Conservation (phyloP, 805 yeast genomes). For the Lipomyces anomalus region DNA sequence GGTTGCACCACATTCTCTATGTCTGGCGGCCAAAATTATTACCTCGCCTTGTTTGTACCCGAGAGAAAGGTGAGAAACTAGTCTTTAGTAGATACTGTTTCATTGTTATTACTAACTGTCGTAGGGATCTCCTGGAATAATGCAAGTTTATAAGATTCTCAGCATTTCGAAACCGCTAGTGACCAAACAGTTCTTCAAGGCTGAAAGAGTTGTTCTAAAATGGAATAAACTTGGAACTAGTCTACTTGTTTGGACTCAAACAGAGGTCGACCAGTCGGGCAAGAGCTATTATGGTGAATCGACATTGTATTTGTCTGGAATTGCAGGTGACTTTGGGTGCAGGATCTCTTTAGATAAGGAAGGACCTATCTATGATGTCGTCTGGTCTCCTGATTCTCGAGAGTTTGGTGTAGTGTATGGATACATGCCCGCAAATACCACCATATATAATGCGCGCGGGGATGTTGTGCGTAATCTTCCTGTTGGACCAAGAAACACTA, state of each 20-base stretch:
- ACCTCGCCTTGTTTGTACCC: conserved; percentile 85
- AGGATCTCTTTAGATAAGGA: conserved; percentile 82
- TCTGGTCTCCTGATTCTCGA: conserved; percentile 94
- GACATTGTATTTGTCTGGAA: conserved; percentile 80
- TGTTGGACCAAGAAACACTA: conserved; percentile 81
- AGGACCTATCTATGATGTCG: conserved; percentile 95
- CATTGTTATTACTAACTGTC: no score
- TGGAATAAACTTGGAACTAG: conserved; percentile 97
- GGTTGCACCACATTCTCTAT: conserved; percentile 56
- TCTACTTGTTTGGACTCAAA: conserved; percentile 82
- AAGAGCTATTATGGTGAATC: conserved; percentile 97
- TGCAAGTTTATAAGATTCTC: conserved; percentile 76
- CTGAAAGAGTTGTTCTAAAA: conserved; percentile 83
- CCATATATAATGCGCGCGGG: conserved; percentile 92
- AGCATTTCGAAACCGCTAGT: conserved; percentile 72
- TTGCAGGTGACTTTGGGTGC: conserved; percentile 87
- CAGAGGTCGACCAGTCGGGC: conserved; percentile 92
- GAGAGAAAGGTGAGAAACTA: conserved; percentile 79
- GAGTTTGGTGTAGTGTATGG: conserved; percentile 98
- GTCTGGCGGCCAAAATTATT: conserved; percentile 85
- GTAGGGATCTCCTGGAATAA: conserved; percentile 88
- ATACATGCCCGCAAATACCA: conserved; percentile 93
- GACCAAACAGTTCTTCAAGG: conserved; percentile 86
- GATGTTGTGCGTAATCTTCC: conserved; percentile 78
- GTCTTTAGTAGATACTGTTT: no score